phyloP scores from a whole-genome alignment of 768 basidiomycete genomes.

The Royoungia palumana region DNA sequence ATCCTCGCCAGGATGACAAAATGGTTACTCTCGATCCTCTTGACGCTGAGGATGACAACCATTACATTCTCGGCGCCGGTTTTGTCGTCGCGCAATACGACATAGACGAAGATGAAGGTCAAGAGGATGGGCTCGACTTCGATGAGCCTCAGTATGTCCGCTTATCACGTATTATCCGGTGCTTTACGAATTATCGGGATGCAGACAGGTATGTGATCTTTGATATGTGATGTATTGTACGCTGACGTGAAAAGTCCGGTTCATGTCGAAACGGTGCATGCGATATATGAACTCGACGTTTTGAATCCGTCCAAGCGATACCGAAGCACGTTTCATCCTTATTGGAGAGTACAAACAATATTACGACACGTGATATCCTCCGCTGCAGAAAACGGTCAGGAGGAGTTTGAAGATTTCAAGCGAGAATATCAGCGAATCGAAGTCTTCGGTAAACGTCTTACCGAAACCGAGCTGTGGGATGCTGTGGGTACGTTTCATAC shows the following conservation, averaged over 20 bases:
- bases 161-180: slow-evolving; percentile 46
- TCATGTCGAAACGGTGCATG: slow-evolving; percentile 60
- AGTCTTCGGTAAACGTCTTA: slow-evolving; percentile 17
- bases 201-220: slow-evolving; percentile 45
- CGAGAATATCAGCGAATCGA: slow-evolving; percentile 23
- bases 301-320: slow-evolving; percentile 45
- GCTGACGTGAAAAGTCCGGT: slow-evolving; percentile 45
- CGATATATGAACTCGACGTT: slow-evolving; percentile 56
- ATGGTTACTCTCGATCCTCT: slow-evolving; percentile 48
- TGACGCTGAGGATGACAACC: slow-evolving; percentile 39
- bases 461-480: slow-evolving; percentile 28
- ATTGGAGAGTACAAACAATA: slow-evolving; percentile 49
- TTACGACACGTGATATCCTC: slow-evolving; percentile 46
- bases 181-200: slow-evolving; percentile 49
- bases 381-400: slow-evolving; percentile 21
- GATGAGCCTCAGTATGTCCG: slow-evolving; percentile 40
- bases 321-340: slow-evolving; percentile 38
- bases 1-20: slow-evolving; percentile 43
- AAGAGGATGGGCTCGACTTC: slow-evolving; percentile 47
- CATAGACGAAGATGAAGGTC: slow-evolving; percentile 60
- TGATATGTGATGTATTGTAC: background rate
- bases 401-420: slow-evolving; percentile 36
- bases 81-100: slow-evolving; percentile 43
- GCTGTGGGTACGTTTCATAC: slow-evolving; percentile 12
- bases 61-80: slow-evolving; percentile 55